Conservation (phyloP, 139 green algal species). For the Marvania coccoides region DNA sequence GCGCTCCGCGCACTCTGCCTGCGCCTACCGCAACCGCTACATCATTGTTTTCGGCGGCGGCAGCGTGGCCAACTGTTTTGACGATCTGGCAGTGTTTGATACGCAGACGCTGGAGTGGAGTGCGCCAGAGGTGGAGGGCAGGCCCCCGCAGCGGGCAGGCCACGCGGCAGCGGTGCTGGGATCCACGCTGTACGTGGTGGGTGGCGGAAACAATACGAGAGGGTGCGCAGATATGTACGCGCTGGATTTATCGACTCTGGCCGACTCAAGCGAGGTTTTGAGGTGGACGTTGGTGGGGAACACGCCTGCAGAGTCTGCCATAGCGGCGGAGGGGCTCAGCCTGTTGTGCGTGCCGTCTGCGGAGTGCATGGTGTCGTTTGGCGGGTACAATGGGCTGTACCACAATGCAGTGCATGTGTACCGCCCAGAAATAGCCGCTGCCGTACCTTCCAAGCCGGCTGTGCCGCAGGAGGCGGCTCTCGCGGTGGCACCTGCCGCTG, state of each 20-base stretch:
- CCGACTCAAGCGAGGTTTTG: not conserved
- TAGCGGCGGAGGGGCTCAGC: constrained; percentile 38
- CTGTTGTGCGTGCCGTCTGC: constrained; percentile 33
- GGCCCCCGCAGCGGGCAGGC: constrained; percentile 61
- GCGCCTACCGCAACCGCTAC: constrained; percentile 41
- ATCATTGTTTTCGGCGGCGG: constrained; percentile 71
- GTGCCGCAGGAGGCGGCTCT: not conserved
- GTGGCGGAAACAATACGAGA: constrained; percentile 82
- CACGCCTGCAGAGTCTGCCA: constrained; percentile 21
- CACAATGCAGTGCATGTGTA: constrained; percentile 46
- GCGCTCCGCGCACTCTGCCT: constrained; percentile 62
- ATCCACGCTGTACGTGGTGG: constrained; percentile 71
- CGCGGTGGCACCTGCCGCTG: not conserved
- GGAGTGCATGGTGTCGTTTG: constrained; percentile 53
- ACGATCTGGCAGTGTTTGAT: constrained; percentile 79
- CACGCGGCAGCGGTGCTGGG: constrained; percentile 67
- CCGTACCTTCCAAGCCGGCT: not conserved
- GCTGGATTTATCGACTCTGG: constrained; percentile 54
- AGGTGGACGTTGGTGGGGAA: constrained; percentile 30
- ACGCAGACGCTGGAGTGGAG: constrained; percentile 57
- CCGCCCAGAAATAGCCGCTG: constrained; percentile 25
- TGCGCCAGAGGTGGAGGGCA: constrained; percentile 28
- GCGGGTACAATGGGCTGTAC: constrained; percentile 68
- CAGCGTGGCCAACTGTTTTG: constrained; percentile 78
- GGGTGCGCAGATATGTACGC: constrained; percentile 81